Evolutionary conservation across 1,139 yeast species (phyloP).

Genomic region (Candida labiduridarum): DNA sequence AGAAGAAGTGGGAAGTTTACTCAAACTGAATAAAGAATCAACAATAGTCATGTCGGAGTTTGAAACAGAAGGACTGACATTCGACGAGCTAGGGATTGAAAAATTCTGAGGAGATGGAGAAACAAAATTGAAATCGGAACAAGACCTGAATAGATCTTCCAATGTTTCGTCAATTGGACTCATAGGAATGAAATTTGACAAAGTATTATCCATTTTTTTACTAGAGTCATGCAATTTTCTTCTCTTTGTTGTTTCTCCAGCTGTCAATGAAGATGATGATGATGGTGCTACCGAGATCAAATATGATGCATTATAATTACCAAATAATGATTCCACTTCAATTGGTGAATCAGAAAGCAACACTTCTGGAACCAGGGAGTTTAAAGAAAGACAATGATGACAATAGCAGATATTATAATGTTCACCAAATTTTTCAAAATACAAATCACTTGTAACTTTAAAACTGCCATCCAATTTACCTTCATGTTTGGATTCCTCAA

Average conservation of each 20-base stretch:
- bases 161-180: conserved; percentile 3
- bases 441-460: conserved; percentile 16
- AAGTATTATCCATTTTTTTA: neutral
- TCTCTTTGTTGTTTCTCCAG: neutral
- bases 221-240: neutral
- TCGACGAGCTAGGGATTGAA: neutral
- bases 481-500: conserved; percentile 20
- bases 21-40: conserved; percentile 1
- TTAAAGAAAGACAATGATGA: neutral
- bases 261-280: neutral
- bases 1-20: neutral
- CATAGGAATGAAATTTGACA: neutral
- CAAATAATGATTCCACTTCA: conserved; percentile 6
- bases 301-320: neutral
- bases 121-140: neutral
- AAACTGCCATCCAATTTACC: conserved; percentile 15
- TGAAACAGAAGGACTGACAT: neutral
- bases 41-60: neutral
- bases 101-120: neutral
- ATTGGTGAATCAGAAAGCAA: neutral
- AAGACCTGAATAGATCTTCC: neutral
- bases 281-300: neutral
- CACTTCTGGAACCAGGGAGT: neutral
- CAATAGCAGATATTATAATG: conserved; percentile 5
- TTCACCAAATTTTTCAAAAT: conserved; percentile 1